A percentile compares a stretch with the other conserved stretches of the same genome.
Evolutionary conservation across 345 rosid genomes (phyloP).

Genomic region (Arabidopsis thaliana): DNA sequence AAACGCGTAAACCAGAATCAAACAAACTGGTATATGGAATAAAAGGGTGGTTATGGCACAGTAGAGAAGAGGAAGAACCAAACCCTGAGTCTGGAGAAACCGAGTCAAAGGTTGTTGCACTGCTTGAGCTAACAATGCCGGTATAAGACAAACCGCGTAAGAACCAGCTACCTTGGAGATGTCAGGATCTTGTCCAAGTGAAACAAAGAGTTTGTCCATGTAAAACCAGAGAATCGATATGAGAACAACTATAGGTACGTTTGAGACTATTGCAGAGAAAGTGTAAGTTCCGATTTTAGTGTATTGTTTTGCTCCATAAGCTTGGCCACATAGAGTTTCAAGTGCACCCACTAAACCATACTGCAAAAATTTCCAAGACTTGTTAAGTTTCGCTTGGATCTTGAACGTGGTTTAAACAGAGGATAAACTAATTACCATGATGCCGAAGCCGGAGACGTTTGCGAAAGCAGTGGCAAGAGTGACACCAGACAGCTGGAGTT

Average conservation of each 20-base stretch:
- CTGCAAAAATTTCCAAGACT: slow-evolving; percentile 5
- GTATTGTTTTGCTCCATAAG: slow-evolving; percentile 44
- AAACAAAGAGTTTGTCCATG: slow-evolving; percentile 30
- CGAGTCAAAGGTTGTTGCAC: slow-evolving; percentile 39
- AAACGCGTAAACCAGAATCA: slow-evolving; percentile 26
- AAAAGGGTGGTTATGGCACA: slow-evolving; percentile 25
- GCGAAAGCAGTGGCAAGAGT: slow-evolving; percentile 42
- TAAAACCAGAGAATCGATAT: slow-evolving; percentile 38
- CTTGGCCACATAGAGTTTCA: slow-evolving; percentile 45
- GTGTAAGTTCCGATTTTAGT: slow-evolving; percentile 35
- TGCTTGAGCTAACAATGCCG: slow-evolving; percentile 34
- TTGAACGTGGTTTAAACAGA: background rate
- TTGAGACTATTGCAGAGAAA: slow-evolving; percentile 33
- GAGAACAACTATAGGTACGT: slow-evolving; percentile 23
- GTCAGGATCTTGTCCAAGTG: slow-evolving; percentile 39
- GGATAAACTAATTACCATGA: slow-evolving; percentile 23
- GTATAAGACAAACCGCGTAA: slow-evolving; percentile 34
- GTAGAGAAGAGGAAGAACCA: slow-evolving; percentile 37
- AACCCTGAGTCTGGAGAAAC: slow-evolving; percentile 38
- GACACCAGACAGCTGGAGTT: slow-evolving; percentile 41
- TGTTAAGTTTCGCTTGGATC: background rate
- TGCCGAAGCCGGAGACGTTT: slow-evolving; percentile 37
- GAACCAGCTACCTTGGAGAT: slow-evolving; percentile 36
- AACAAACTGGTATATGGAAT: slow-evolving; percentile 35
- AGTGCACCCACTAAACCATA: slow-evolving; percentile 40